A percentile compares a stretch with the other conserved stretches of the same genome.
These are phyloP conservation scores for Jamesozyma hellenica DNA, from an alignment of 805 yeast species.

Conservation along the genomic window DNA sequence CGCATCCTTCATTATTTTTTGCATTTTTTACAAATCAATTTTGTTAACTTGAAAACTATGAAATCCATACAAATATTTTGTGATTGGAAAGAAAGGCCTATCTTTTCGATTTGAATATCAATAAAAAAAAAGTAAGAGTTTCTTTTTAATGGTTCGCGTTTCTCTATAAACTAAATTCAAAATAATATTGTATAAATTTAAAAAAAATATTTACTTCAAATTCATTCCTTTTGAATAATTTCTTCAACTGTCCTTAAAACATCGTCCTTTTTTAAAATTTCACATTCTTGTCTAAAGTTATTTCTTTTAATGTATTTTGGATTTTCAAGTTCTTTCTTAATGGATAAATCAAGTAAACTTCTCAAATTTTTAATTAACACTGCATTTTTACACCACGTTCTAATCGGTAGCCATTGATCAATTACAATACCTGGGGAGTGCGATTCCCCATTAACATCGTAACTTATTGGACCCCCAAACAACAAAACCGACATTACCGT, in stretches of 20 bases:
- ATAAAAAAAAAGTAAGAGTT: no score
- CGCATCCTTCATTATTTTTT: constrained; percentile 28
- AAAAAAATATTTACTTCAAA: not conserved
- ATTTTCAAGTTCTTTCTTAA: constrained; percentile 48
- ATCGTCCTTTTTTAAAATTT: constrained; percentile 22
- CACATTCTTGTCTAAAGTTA: not conserved
- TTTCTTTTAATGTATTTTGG: constrained; percentile 28
- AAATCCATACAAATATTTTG: no score
- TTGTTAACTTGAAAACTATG: no score
- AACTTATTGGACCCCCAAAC: constrained; percentile 66
- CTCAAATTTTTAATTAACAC: constrained; percentile 69
- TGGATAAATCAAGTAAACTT: constrained; percentile 51
- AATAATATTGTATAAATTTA: not conserved
- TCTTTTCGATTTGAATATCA: no score
- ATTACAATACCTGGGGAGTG: constrained; percentile 76
- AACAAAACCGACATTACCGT: constrained; percentile 61
- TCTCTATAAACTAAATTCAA: no score
- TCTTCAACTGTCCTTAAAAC: constrained; percentile 34
- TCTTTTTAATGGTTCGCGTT: no score
- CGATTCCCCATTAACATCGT: constrained; percentile 40
- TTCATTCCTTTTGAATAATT: constrained; percentile 1
- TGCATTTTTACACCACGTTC: constrained; percentile 92
- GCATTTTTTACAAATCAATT: no score
- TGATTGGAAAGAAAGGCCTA: not conserved
- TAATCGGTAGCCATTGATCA: constrained; percentile 81